Percentiles rank a stretch among this genome's conserved stretches.
Evolutionary conservation across 2,329 filamentous ascomycete species (phyloP).

Genomic region (Pyrenophora tritici-repentis): DNA sequence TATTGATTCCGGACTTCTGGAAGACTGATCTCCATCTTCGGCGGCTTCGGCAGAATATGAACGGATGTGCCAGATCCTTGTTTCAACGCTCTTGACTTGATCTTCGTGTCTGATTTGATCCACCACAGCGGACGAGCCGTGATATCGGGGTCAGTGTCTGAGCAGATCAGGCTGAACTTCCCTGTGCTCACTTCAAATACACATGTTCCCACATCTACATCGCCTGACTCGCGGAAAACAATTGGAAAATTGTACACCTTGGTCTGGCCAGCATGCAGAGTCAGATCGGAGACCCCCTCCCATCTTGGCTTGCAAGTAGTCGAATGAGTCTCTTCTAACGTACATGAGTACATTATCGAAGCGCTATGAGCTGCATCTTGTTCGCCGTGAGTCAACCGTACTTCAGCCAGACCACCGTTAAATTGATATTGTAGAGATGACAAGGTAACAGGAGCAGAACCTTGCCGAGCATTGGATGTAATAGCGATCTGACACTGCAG

Average conservation of each 20-base stretch:
- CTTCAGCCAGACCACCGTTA: conserved; percentile 51
- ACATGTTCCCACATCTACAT: conserved; percentile 68
- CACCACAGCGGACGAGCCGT: conserved; percentile 41
- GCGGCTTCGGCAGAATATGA: conserved; percentile 82
- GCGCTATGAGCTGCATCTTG: conserved; percentile 9
- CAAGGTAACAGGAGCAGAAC: conserved; percentile 54
- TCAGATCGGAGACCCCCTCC: conserved; percentile 66
- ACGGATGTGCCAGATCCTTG: conserved; percentile 57
- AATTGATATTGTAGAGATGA: conserved; percentile 58
- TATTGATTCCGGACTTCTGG: conserved; percentile 70
- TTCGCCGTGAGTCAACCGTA: conserved; percentile 36
- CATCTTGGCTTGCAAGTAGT: conserved; percentile 48
- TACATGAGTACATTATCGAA: conserved; percentile 28
- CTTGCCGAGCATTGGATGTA: conserved; percentile 53
- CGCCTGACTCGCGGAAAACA: conserved; percentile 80
- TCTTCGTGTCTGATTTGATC: conserved; percentile 28
- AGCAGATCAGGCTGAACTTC: conserved; percentile 70
- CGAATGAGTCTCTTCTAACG: conserved; percentile 34
- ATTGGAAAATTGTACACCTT: conserved; percentile 74
- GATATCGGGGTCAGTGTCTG: conserved; percentile 53
- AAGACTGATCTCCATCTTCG: conserved; percentile 80
- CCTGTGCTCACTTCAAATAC: conserved; percentile 67
- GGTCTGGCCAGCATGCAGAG: conserved; percentile 68
- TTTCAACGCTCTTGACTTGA: conserved; percentile 38
- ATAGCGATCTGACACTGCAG: conserved; percentile 62